Conservation (phyloP, 169 alveolate species). For the Babesia ovis region DNA sequence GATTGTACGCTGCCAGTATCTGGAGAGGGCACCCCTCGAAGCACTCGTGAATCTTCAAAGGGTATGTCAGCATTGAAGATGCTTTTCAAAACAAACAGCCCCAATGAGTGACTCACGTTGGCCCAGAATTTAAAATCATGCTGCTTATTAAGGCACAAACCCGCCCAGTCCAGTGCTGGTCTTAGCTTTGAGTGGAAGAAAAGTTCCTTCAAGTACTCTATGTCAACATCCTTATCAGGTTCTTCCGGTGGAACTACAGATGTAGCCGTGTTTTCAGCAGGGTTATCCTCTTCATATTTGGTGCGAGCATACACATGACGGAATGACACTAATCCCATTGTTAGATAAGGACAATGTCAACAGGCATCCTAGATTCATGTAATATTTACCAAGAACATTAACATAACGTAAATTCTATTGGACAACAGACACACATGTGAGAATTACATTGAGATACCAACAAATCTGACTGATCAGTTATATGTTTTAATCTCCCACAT, state of each 20-base stretch:
- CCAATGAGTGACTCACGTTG: constrained; percentile 55
- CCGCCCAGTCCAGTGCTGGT: constrained; percentile 48
- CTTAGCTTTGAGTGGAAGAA: constrained; percentile 47
- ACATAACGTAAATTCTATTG: no score
- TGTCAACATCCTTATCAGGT: background rate
- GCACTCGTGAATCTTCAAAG: constrained; percentile 27
- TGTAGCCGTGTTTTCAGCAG: background rate
- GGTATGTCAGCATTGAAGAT: constrained; percentile 45
- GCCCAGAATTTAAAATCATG: constrained; percentile 71
- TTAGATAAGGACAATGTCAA: no score
- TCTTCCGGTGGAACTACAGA: background rate
- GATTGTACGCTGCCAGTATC: background rate
- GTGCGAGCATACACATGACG: no score
- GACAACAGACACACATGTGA: no score
- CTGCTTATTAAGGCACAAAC: constrained; percentile 31
- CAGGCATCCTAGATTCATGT: no score
- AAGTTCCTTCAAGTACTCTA: constrained; percentile 36
- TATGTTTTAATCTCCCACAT: no score
- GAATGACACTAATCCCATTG: no score
- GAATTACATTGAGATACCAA: no score
- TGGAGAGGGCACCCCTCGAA: background rate
- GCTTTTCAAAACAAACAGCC: constrained; percentile 41
- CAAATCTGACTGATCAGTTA: no score
- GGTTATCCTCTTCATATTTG: background rate
- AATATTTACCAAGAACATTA: no score